A percentile compares a stretch with the other conserved stretches of the same genome.
Evolutionary conservation across 306 rosid genomes (phyloP).

Genomic region (Benincasa hispida): DNA sequence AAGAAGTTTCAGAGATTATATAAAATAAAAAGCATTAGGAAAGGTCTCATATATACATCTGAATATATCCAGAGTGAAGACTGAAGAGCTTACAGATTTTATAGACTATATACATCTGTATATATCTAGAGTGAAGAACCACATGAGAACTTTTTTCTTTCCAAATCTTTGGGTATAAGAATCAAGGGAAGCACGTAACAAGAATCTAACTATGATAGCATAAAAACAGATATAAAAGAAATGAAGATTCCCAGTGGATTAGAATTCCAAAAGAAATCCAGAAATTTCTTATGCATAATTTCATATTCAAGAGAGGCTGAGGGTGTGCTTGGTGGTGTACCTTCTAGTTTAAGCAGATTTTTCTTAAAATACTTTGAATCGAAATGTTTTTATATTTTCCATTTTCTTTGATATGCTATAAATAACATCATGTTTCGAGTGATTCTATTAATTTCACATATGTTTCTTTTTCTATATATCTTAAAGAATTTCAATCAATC

Average conservation of each 20-base stretch:
- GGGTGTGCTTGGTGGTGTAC: too few relatives aligned
- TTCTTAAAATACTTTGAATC: too few relatives aligned
- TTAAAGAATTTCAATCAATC: too few relatives aligned
- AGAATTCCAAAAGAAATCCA: not conserved
- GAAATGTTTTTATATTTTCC: too few relatives aligned
- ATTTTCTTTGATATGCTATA: too few relatives aligned
- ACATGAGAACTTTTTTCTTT: not conserved
- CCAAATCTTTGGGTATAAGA: not conserved
- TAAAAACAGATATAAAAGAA: not conserved
- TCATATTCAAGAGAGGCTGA: not conserved
- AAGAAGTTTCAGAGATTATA: not conserved
- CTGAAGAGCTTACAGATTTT: not conserved
- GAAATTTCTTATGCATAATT: not conserved
- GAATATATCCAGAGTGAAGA: not conserved
- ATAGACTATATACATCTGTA: not conserved
- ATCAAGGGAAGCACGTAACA: not conserved
- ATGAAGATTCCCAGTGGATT: not conserved
- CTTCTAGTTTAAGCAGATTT: too few relatives aligned
- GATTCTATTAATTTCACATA: too few relatives aligned
- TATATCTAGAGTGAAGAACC: not conserved
- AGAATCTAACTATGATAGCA: not conserved
- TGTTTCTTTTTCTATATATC: too few relatives aligned
- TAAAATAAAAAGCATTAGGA: not conserved
- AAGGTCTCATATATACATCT: not conserved
- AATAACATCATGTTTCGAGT: too few relatives aligned